A percentile compares a stretch with the other conserved stretches of the same genome.
These are phyloP conservation scores for Chytriomyces hyalinus DNA, from an alignment of 192 early-diverging fungal species.

Conservation along the genomic window DNA sequence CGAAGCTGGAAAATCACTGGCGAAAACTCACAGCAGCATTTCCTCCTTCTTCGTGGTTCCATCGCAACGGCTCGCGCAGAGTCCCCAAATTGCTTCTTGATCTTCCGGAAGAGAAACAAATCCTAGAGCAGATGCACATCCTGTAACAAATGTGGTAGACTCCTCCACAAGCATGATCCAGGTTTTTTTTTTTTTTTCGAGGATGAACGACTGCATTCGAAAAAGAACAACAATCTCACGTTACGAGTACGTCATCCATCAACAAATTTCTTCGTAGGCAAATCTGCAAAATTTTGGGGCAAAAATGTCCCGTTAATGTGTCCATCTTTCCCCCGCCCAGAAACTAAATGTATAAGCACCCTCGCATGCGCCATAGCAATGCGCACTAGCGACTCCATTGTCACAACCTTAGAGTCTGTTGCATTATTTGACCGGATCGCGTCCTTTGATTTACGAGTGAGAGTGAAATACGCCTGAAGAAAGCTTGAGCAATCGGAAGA, in stretches of 20 bases:
- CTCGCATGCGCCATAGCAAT: slow-evolving; percentile 19
- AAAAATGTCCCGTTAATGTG: background rate
- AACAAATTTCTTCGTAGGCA: slow-evolving; percentile 3
- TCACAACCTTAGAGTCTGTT: background rate
- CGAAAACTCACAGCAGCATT: too few species aligned
- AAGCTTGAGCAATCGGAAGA: slow-evolving; percentile 2
- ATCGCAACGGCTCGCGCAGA: too few species aligned
- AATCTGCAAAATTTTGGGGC: background rate
- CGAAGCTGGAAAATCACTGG: too few species aligned
- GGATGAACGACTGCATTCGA: background rate
- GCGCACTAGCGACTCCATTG: slow-evolving; percentile 6
- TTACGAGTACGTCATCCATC: slow-evolving; percentile 17
- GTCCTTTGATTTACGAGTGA: slow-evolving; percentile 15
- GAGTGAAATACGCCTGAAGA: slow-evolving; percentile 10
- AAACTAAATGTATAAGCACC: background rate
- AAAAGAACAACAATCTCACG: background rate
- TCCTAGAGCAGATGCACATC: background rate
- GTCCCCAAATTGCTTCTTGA: too few species aligned
- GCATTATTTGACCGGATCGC: background rate
- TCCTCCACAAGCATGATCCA: slow-evolving; percentile 28
- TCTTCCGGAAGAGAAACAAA: background rate
- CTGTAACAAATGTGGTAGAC: background rate
- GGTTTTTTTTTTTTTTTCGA: background rate
- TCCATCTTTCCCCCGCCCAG: background rate
- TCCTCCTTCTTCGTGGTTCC: too few species aligned